These are phyloP conservation scores for Leptographium radiaticola DNA, from an alignment of 2,329 filamentous ascomycete genomes.

Conservation along the genomic window DNA sequence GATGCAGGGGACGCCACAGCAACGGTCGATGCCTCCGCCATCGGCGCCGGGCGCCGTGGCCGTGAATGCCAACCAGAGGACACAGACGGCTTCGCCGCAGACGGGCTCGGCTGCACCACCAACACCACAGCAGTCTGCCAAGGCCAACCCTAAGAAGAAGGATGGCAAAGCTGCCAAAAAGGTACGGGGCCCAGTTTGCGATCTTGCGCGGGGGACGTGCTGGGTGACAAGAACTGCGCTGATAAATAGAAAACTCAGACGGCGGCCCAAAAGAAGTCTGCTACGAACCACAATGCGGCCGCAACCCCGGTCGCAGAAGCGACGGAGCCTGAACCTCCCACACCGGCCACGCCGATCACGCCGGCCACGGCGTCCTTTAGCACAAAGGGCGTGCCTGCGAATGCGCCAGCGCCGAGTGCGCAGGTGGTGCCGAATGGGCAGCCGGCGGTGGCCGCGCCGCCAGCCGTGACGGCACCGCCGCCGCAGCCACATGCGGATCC, in stretches of 20 bases:
- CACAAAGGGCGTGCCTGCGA: constrained; percentile 26
- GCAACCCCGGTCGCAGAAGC: constrained; percentile 46
- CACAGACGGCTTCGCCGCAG: constrained; percentile 47
- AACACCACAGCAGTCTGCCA: constrained; percentile 61
- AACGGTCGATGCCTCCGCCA: constrained; percentile 55
- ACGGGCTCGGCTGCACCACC: constrained; percentile 56
- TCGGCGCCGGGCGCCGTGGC: constrained; percentile 37
- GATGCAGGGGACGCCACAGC: constrained; percentile 58
- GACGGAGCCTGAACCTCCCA: constrained; percentile 43
- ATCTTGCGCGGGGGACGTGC: background rate
- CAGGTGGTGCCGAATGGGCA: constrained; percentile 29
- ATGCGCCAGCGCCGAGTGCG: constrained; percentile 15
- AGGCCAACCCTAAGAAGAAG: constrained; percentile 69
- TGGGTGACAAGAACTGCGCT: background rate
- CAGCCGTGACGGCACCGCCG: constrained; percentile 29
- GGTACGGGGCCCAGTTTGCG: constrained; percentile 31
- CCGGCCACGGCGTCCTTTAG: constrained; percentile 40
- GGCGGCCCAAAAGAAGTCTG: constrained; percentile 51
- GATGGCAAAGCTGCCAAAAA: constrained; percentile 52
- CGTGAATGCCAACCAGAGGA: constrained; percentile 36
- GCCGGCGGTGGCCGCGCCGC: constrained; percentile 28
- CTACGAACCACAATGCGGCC: constrained; percentile 35
- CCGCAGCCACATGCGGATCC: constrained; percentile 33
- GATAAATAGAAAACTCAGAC: constrained; percentile 22
- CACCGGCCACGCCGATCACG: constrained; percentile 52